Conservation (phyloP, 2,329 filamentous ascomycete species). For the Botrytis fabae region DNA sequence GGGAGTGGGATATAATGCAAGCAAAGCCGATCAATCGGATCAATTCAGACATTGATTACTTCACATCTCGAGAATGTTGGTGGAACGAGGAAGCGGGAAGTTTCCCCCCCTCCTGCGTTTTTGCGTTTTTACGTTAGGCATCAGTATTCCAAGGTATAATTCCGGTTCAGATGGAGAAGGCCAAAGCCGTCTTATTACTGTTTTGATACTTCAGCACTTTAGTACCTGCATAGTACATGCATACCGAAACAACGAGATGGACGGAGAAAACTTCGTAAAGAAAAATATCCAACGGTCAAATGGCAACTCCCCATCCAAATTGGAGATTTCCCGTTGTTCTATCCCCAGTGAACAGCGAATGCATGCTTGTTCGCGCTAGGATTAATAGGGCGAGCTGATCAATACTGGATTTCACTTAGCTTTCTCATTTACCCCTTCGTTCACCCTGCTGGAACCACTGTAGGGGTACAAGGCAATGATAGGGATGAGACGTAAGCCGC, state of each 20-base stretch:
- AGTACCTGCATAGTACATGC: neutral
- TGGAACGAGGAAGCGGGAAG: constrained; percentile 1
- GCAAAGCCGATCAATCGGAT: constrained; percentile 15
- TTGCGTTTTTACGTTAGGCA: constrained; percentile 1
- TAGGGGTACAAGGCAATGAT: constrained; percentile 1
- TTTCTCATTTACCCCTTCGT: neutral
- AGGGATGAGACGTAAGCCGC: neutral
- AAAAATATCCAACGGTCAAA: neutral
- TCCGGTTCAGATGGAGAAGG: neutral
- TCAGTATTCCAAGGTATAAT: neutral
- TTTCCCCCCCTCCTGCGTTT: neutral
- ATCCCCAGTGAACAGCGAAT: neutral
- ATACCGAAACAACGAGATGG: neutral
- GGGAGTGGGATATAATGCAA: neutral
- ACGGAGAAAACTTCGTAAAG: neutral
- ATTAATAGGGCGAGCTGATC: neutral
- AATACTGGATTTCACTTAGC: neutral
- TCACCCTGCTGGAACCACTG: constrained; percentile 9
- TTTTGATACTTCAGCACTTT: neutral
- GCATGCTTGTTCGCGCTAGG: no score
- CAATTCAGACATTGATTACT: neutral
- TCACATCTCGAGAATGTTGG: neutral
- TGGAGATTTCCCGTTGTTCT: neutral
- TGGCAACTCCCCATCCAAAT: neutral
- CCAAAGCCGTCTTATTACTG: constrained; percentile 7